These are phyloP conservation scores for Ilex aquifolium DNA, from an alignment of 257 asterid species.

Conservation along the genomic window DNA sequence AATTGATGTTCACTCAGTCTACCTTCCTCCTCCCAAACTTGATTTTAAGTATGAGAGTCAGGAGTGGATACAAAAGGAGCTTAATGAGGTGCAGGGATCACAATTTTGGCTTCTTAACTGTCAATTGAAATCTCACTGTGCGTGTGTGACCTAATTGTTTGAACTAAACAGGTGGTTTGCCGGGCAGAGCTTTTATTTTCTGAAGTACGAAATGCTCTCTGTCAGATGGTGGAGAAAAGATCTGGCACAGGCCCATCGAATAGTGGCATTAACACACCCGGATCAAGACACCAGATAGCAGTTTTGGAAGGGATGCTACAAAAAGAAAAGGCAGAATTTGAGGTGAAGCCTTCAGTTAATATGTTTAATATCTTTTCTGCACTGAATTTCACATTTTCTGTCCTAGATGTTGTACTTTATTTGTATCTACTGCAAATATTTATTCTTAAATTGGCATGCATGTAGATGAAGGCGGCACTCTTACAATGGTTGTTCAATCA, in stretches of 20 bases:
- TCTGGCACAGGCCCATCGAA: conserved; percentile 20
- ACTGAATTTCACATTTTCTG: too few species aligned
- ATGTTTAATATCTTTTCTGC: too few species aligned
- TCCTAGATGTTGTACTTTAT: too few species aligned
- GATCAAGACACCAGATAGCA: conserved; percentile 48
- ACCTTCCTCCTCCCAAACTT: conserved; percentile 82
- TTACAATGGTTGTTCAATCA: background rate
- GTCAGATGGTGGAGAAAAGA: conserved; percentile 42
- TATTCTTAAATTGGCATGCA: conserved; percentile 5
- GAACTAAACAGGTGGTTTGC: conserved; percentile 52
- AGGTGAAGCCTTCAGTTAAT: conserved; percentile 32
- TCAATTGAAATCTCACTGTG: background rate
- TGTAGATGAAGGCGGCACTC: conserved; percentile 5
- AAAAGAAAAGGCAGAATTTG: conserved; percentile 80
- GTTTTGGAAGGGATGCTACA: conserved; percentile 66
- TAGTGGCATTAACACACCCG: conserved; percentile 29
- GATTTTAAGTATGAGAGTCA: conserved; percentile 73
- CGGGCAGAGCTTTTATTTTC: conserved; percentile 84
- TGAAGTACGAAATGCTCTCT: conserved; percentile 64
- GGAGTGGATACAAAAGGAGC: conserved; percentile 80
- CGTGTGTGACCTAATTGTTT: conserved; percentile 8
- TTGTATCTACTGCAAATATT: background rate
- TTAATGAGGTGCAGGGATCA: conserved; percentile 51
- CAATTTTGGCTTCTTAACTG: conserved; percentile 10
- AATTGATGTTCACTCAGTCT: conserved; percentile 93